phyloP scores from a whole-genome alignment of 345 rosid genomes.

The Aethionema arabicum region DNA sequence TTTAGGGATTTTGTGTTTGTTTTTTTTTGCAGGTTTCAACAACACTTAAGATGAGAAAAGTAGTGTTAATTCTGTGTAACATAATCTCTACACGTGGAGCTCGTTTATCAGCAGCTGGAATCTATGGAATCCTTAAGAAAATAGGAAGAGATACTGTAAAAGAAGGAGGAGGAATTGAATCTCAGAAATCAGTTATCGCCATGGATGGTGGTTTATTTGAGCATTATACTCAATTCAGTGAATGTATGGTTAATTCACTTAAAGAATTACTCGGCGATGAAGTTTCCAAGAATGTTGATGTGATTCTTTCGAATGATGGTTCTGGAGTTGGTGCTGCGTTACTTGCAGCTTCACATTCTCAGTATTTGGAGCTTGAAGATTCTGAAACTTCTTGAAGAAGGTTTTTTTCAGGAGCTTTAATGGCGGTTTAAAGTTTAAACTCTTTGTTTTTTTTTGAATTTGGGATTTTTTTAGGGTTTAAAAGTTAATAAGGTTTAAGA shows the following conservation, averaged over 20 bases:
- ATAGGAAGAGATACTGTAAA: slow-evolving; percentile 58
- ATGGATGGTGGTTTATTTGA: slow-evolving; percentile 83
- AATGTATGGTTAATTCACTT: slow-evolving; percentile 57
- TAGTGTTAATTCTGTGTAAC: slow-evolving; percentile 65
- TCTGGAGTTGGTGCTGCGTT: slow-evolving; percentile 83
- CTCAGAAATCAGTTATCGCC: slow-evolving; percentile 61
- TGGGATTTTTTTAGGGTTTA: slow-evolving; percentile 30
- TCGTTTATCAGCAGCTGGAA: slow-evolving; percentile 76
- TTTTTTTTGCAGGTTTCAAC: slow-evolving; percentile 52
- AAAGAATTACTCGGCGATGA: slow-evolving; percentile 66
- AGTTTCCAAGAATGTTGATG: slow-evolving; percentile 44
- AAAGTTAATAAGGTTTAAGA: slow-evolving; percentile 24
- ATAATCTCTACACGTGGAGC: slow-evolving; percentile 68
- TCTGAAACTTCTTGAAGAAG: slow-evolving; percentile 25
- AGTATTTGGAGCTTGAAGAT: slow-evolving; percentile 37
- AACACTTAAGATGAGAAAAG: slow-evolving; percentile 57
- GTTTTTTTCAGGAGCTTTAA: not conserved
- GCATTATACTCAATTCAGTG: slow-evolving; percentile 61
- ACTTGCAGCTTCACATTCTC: slow-evolving; percentile 75
- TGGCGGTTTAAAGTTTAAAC: not conserved
- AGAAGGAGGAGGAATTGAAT: slow-evolving; percentile 58
- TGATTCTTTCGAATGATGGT: slow-evolving; percentile 64
- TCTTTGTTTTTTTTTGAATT: slow-evolving; percentile 20
- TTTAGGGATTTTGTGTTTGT: not conserved
- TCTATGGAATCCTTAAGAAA: slow-evolving; percentile 72